phyloP scores from a whole-genome alignment of 352 stramenopile genomes.

The Phytophthora pini region DNA sequence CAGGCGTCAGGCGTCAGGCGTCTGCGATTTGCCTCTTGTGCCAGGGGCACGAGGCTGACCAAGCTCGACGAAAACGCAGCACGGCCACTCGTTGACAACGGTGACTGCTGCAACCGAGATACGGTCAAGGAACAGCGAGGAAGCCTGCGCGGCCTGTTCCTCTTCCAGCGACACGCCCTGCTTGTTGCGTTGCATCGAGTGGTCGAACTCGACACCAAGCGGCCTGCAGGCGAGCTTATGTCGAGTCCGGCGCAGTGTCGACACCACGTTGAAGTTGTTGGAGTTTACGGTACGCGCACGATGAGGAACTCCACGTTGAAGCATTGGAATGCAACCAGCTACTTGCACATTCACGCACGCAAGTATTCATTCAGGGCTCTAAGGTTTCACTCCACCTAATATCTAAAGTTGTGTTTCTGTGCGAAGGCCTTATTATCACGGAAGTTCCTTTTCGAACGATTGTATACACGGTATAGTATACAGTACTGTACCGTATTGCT shows the following conservation, averaged over 20 bases:
- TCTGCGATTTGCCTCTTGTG: constrained; percentile 23
- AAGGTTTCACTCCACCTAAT: no score
- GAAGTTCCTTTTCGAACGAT: no score
- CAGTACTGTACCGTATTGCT: no score
- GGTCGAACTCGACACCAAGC: constrained; percentile 1
- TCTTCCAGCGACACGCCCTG: constrained; percentile 8
- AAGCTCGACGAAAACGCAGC: constrained; percentile 14
- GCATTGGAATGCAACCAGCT: no score
- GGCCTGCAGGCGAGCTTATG: constrained; percentile 28
- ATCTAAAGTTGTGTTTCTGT: no score
- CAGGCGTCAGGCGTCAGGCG: constrained; percentile 12
- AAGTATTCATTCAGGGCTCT: no score
- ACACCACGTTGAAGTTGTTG: constrained; percentile 17
- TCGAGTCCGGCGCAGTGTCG: constrained; percentile 25
- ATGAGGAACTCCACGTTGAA: no score
- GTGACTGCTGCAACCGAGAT: constrained; percentile 3
- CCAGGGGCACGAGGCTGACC: constrained; percentile 8
- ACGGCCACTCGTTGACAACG: constrained; percentile 5
- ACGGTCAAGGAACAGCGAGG: constrained; percentile 12
- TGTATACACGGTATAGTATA: no score
- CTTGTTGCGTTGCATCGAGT: constrained; percentile 8
- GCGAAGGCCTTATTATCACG: no score
- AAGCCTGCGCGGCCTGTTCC: constrained; percentile 1
- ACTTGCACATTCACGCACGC: no score
- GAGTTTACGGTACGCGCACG: no score